phyloP scores from a whole-genome alignment of 257 asterid species.

The Gynochthodes officinalis region DNA sequence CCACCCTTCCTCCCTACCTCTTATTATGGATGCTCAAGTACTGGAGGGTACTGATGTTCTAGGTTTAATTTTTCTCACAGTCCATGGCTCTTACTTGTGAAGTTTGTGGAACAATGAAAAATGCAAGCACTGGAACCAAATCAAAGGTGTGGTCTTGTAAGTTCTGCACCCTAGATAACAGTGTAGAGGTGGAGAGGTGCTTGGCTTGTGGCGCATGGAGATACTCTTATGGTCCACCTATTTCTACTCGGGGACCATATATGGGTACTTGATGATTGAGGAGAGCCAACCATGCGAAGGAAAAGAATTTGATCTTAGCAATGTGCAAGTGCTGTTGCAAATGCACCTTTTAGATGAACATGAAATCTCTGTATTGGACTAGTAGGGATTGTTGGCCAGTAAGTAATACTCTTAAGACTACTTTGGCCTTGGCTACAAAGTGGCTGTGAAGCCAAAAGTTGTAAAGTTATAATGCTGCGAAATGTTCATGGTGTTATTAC shows the following conservation, averaged over 20 bases:
- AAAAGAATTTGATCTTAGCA: too few species aligned
- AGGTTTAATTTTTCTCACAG: slow-evolving; percentile 34
- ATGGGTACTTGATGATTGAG: slow-evolving; percentile 36
- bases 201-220: slow-evolving; percentile 85
- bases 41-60: neutral
- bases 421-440: too few species aligned
- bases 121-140: slow-evolving; percentile 26
- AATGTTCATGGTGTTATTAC: too few species aligned
- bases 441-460: too few species aligned
- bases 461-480: too few species aligned
- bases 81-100: slow-evolving; percentile 50
- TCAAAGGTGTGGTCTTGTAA: slow-evolving; percentile 68
- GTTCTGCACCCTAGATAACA: slow-evolving; percentile 73
- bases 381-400: too few species aligned
- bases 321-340: too few species aligned
- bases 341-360: too few species aligned
- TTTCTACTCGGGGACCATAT: slow-evolving; percentile 37
- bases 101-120: slow-evolving; percentile 58
- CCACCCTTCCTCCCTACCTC: too few species aligned
- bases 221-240: slow-evolving; percentile 81
- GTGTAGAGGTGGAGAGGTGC: slow-evolving; percentile 50
- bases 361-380: too few species aligned
- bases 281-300: neutral
- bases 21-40: too few species aligned
- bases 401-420: too few species aligned